Conservation (phyloP, 768 basidiomycete genomes). For the Termitomyces sp. region DNA sequence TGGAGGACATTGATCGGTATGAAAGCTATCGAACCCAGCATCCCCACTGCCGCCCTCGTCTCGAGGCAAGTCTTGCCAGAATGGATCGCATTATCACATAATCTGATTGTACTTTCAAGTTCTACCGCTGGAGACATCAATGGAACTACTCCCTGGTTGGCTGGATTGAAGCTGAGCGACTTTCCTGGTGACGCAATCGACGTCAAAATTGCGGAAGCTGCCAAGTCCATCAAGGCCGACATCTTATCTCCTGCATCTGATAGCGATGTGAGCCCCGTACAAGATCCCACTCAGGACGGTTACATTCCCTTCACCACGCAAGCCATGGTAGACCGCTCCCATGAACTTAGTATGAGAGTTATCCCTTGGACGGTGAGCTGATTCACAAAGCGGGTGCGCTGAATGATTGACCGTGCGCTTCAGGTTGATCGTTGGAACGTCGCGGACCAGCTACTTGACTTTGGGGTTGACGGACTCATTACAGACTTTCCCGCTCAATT, state of each 20-base stretch:
- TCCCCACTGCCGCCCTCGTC: slow-evolving; percentile 60
- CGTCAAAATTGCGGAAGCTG: slow-evolving; percentile 62
- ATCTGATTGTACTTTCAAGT: slow-evolving; percentile 21
- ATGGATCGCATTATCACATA: background rate
- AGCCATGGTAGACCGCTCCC: slow-evolving; percentile 64
- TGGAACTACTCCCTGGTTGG: slow-evolving; percentile 59
- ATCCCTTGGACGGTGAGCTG: slow-evolving; percentile 69
- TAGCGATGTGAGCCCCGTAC: slow-evolving; percentile 28
- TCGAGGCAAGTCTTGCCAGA: slow-evolving; percentile 41
- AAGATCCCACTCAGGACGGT: slow-evolving; percentile 37
- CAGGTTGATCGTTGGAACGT: slow-evolving; percentile 61
- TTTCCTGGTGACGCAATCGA: slow-evolving; percentile 58
- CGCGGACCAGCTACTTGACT: slow-evolving; percentile 52
- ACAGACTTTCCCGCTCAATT: slow-evolving; percentile 65
- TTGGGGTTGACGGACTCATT: slow-evolving; percentile 72
- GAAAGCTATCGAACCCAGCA: slow-evolving; percentile 56
- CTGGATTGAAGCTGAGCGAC: slow-evolving; percentile 53
- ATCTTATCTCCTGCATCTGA: slow-evolving; percentile 59
- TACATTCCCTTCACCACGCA: slow-evolving; percentile 56
- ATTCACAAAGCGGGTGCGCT: background rate
- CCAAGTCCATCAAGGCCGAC: slow-evolving; percentile 54
- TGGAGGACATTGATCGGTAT: slow-evolving; percentile 73
- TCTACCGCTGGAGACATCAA: slow-evolving; percentile 34
- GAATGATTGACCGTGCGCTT: background rate
- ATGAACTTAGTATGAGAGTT: slow-evolving; percentile 54